Base-by-base conservation (phyloP, 176 grass and related monocot genomes). In the Raddia distichophylla region DNA sequence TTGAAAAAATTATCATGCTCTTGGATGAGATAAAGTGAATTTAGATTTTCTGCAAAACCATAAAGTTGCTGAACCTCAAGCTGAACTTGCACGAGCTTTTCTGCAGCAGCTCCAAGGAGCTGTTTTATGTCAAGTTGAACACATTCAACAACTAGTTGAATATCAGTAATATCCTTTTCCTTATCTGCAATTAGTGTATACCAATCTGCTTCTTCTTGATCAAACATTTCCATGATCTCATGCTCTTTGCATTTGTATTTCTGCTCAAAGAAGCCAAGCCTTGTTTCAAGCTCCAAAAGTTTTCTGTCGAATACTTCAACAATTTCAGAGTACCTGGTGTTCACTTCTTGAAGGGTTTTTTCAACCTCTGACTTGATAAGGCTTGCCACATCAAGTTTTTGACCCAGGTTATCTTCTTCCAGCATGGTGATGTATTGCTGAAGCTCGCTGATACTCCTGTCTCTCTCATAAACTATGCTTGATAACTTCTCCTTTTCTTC, bases 131-230 rank as follows among this genome's bases (percentile, higher is more conserved):
- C 79, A 75, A 67, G 55, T 66, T 87, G 63, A 82, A 85, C 84
- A 73, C 84, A 89, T 75, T 76, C 60, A 69, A 87, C 46, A 63
- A 60, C 74, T 73, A 20, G 56, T 87, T 80, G 84, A 87, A 94
- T 72, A 43, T 78, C 81, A 76, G 68, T 19, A 64, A 91, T 89
- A 82, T 57, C 64, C 54, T 87, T 73, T 83, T 94, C 89, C 70
- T 91, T 87, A 54, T 94, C 89, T 82, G 85, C 78, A 78, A 91
- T 78, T 40, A 89, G 52, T 61, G 79, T 73, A 65, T 82, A 87
- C 89, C 84, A 91, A 86, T 87, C 85, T 49, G 74, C 63, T 82
- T 85, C 87, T 69, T 91, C 92, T 80, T 89, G 80, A 73, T 91
- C 89, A 50, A 94, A 85, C 58, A 68, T 80, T 32, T 74, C 76